Base-by-base conservation (phyloP, 2,329 filamentous ascomycete species). In the Ophiostoma sp. region DNA sequence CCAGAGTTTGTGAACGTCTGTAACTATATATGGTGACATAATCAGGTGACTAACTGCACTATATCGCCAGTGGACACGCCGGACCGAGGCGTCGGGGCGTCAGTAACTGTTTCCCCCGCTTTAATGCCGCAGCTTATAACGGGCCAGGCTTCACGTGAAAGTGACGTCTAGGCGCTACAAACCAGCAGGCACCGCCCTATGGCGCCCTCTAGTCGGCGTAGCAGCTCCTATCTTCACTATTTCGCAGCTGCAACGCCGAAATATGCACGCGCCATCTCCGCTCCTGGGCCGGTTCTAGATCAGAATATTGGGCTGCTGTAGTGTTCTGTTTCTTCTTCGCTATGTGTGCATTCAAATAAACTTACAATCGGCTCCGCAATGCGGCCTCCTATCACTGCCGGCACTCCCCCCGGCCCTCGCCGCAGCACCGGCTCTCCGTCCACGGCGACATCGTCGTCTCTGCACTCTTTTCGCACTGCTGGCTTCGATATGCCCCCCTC, bases 251-350 rank as follows among this genome's bases (percentile, higher is more conserved):
- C 49, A 60, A 40, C 55, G 7, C 55, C 27, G 55, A 38, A 60
- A 18, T 60, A 60, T 40, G 27, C 55, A 38, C 55, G 55, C 49
- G n/a, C n/a, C 49, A 36, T 60, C 27, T 42, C 62, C 62, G 36
- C 47, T 52, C n/a, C 47, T 52, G 47, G 12, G 47, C 64, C 42
- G 64, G 18, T 18, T 36, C 2, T 18, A 36, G 49, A 36, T 27
- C 27, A 27, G 27, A 27, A 27, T 27, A 27, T 2, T 2, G 1
- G 27, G 27, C 1, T 27, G 27, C 27, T 27, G 27, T 27, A 27
- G 27, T 2, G 2, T 27, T 27, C 27, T 27, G 27, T 27, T 27
- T 27, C 1, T 27, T 27, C 27, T 27, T 27, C 27, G 2, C 27
- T 27, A 27, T 60, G 55, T 1, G 18, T 27, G 3, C 27, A 60